Evolutionary conservation across 306 rosid genomes (phyloP).

Genomic region (Fragaria iinumae): DNA sequence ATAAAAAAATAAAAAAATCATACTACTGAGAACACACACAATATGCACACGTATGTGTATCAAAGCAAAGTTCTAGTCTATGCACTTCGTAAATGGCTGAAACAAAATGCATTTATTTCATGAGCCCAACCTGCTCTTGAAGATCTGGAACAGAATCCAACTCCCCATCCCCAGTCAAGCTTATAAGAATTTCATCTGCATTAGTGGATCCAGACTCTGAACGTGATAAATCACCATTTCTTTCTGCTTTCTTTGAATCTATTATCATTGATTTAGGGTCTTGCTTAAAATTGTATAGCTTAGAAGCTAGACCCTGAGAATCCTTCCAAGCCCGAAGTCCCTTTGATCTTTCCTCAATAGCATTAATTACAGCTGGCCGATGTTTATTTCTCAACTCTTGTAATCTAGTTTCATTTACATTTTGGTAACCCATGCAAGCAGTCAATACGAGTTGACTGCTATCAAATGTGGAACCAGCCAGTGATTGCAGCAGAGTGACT

Average conservation of each 20-base stretch:
- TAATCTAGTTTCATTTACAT: constrained; percentile 73
- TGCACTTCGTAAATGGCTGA: neutral
- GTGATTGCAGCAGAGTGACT: constrained; percentile 91
- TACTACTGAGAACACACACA: no score
- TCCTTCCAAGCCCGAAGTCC: constrained; percentile 82
- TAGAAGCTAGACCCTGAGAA: constrained; percentile 87
- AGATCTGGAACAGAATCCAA: constrained; percentile 76
- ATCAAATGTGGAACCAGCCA: constrained; percentile 98
- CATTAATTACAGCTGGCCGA: constrained; percentile 70
- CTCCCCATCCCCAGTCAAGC: constrained; percentile 81
- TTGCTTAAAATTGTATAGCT: constrained; percentile 76
- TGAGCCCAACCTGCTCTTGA: constrained; percentile 70
- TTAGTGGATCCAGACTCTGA: constrained; percentile 86
- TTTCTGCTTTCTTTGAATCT: constrained; percentile 47
- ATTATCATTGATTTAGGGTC: constrained; percentile 54
- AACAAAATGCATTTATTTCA: constrained; percentile 17
- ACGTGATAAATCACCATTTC: constrained; percentile 55
- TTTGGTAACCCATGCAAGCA: constrained; percentile 98
- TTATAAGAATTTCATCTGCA: constrained; percentile 74
- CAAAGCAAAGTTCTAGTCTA: neutral
- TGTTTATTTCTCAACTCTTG: constrained; percentile 86
- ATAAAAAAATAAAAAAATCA: no score
- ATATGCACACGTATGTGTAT: neutral
- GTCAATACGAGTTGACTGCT: constrained; percentile 98
- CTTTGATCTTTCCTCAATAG: constrained; percentile 90